Conservation (phyloP, 805 yeast species). For the Dipodascopsis tothii region DNA sequence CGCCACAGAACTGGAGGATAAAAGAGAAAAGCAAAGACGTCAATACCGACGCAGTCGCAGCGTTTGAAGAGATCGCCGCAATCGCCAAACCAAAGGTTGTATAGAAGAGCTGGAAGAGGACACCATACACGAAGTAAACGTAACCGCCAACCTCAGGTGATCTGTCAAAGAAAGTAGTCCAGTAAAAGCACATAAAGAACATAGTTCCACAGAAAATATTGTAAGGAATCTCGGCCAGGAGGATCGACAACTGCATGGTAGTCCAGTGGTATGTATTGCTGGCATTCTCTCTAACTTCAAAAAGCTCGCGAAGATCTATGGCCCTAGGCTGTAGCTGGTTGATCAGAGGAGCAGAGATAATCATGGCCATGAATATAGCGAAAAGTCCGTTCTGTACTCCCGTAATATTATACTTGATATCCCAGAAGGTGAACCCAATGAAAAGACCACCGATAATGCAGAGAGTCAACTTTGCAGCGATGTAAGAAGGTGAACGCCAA, state of each 20-base stretch:
- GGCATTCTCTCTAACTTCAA: conserved; percentile 61
- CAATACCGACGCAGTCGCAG: conserved; percentile 59
- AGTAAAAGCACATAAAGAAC: conserved; percentile 48
- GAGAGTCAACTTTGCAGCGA: conserved; percentile 52
- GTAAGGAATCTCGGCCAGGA: conserved; percentile 55
- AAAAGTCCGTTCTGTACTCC: conserved; percentile 58
- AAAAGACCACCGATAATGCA: conserved; percentile 48
- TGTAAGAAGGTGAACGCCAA: conserved; percentile 58
- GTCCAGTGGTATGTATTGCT: conserved; percentile 73
- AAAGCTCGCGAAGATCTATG: conserved; percentile 51
- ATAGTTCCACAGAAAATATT: conserved; percentile 43
- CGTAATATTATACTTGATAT: conserved; percentile 43
- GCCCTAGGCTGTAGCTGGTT: conserved; percentile 60
- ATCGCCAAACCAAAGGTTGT: conserved; percentile 49
- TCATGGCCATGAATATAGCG: conserved; percentile 51
- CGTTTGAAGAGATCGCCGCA: conserved; percentile 54
- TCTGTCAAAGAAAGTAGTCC: conserved; percentile 39
- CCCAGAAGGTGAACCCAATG: conserved; percentile 65
- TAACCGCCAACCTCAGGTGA: conserved; percentile 38
- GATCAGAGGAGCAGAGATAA: conserved; percentile 49
- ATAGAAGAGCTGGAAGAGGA: conserved; percentile 46
- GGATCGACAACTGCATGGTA: conserved; percentile 46
- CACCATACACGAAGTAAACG: conserved; percentile 43
- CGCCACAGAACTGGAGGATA: conserved; percentile 61
- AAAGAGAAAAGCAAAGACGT: conserved; percentile 50